Conservation (phyloP, 768 basidiomycete genomes). For the Amanita thiersii region DNA sequence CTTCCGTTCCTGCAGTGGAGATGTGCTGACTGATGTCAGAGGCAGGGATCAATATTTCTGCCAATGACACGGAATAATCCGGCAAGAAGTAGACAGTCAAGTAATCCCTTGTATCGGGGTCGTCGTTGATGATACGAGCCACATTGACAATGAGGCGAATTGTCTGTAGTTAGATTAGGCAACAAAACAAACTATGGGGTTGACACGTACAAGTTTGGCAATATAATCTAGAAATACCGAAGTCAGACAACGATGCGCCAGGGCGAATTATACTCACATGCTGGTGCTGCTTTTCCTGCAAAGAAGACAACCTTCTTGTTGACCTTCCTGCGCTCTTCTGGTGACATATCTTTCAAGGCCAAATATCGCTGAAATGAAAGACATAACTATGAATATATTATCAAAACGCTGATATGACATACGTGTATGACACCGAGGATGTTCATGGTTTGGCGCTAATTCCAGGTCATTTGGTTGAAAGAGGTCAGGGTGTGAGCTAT, state of each 20-base stretch:
- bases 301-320: conserved; percentile 92
- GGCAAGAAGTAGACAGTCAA: conserved; percentile 93
- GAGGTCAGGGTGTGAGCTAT: neutral
- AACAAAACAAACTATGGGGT: neutral
- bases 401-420: conserved; percentile 15
- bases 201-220: conserved; percentile 65
- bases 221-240: conserved; percentile 55
- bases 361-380: conserved; percentile 58
- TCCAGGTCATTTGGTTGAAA: neutral
- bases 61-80: conserved; percentile 84
- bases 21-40: conserved; percentile 96
- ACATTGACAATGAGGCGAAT: conserved; percentile 94
- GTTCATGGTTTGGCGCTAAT: conserved; percentile 86
- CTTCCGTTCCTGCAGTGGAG: conserved; percentile 94
- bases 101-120: conserved; percentile 82
- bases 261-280: conserved; percentile 42
- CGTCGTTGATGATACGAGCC: conserved; percentile 69
- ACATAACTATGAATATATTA: neutral
- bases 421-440: conserved; percentile 87
- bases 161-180: conserved; percentile 33
- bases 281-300: conserved; percentile 95
- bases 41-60: conserved; percentile 83
- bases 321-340: conserved; percentile 74
- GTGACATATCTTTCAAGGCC: conserved; percentile 67
- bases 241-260: neutral